Conservation (phyloP, 2,329 filamentous ascomycete species). For the Fusarium sororula region DNA sequence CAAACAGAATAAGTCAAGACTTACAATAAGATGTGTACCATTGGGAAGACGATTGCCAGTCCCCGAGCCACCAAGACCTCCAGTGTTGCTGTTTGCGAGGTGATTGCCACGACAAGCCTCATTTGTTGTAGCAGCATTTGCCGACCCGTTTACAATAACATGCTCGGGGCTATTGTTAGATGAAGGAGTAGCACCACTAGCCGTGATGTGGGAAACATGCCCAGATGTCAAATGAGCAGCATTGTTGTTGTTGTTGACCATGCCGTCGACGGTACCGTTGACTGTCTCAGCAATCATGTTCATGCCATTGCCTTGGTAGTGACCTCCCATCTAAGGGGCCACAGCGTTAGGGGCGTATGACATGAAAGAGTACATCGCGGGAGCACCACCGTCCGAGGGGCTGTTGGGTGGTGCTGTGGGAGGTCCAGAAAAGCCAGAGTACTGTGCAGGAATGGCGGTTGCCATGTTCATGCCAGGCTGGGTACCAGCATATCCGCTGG, state of each 20-base stretch:
- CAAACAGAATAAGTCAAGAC: not conserved
- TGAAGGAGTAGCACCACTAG: not conserved
- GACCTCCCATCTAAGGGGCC: conserved; percentile 40
- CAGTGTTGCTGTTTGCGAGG: not conserved
- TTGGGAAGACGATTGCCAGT: conserved; percentile 8
- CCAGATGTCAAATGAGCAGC: not conserved
- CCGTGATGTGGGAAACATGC: not conserved
- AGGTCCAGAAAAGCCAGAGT: not conserved
- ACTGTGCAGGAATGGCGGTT: not conserved
- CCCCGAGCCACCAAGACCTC: not conserved
- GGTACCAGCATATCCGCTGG: conserved; percentile 10
- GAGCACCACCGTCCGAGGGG: not conserved
- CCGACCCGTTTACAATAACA: not conserved
- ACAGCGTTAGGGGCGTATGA: not conserved
- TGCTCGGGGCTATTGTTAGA: not conserved
- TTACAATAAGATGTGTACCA: conserved; percentile 19
- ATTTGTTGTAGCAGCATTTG: not conserved
- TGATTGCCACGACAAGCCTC: not conserved
- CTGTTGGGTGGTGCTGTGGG: conserved; percentile 33
- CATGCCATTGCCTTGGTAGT: conserved; percentile 7
- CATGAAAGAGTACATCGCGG: not conserved
- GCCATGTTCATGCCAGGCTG: not conserved
- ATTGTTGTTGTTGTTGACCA: not conserved
- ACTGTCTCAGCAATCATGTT: not conserved
- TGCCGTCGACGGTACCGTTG: not conserved